Base-by-base conservation (phyloP, 1,139 yeast species). In the Lodderomyces theae region DNA sequence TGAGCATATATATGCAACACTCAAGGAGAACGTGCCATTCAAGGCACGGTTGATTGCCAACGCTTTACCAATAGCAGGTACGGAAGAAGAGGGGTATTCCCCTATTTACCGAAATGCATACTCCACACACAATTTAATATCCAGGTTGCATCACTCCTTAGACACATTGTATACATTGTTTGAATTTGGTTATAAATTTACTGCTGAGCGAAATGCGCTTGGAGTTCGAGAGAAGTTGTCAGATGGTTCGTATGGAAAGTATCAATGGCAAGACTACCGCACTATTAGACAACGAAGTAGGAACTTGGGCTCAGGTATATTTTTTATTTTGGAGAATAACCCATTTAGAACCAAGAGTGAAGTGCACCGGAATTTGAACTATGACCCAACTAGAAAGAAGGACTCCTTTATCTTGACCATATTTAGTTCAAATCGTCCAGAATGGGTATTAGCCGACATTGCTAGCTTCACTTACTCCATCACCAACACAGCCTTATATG, bases 241-340 rank as follows among this genome's bases (percentile, higher is more conserved):
- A 38, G 71, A 71, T 42, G 74, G 68, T n/a, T 61, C 73, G 5
- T 67, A 69, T 37, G 70, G 64, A 37, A 51, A 51, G 21, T 86
- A 77, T 60, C 63, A 62, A 25, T 85, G 68, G 61, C 68, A 74
- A 48, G 57, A 74, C 7, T 82, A 72, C 53, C 50, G 48, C 11
- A 57, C 67, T 33, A 64, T 77, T 8, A 61, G 63, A 24, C 49
- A 56, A 35, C 66, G 81, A 39, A 71, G 76, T 41, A 59, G 62
- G 38, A 60, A 74, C 40, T 65, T 85, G 34, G 94, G 89, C 4
- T 64, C 86, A 3, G 95, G 94, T 10, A 53, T 86, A 23, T 68
- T 80, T 49, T 69, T 77, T 37, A 58, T 77, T 11, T 72, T 80
- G 41, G 56, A 59, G 29, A 65, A 69, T 44, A 74, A 72, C 48